Evolutionary conservation across 176 grass and related monocot species (phyloP), one percentile per base, ranked within the genome.

Genomic region (Carex cristatella): DNA sequence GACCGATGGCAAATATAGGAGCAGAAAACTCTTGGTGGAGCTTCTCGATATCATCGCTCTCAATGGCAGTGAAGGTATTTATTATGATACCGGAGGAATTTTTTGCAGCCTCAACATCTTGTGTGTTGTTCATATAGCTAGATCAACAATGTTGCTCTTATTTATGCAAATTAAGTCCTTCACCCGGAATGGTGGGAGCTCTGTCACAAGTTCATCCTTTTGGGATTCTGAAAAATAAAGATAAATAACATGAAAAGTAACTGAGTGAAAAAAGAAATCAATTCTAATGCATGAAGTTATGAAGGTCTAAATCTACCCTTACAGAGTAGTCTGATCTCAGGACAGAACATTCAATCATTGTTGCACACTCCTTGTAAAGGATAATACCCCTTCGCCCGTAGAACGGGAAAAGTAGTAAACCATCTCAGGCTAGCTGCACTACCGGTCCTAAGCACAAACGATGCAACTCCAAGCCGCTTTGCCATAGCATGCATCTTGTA

Each of bases 41-140:
- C 40, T 74, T 74, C 13, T 76, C 37, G 2, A 83, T 49, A 10
- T 78, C 80, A 32, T 51, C 49, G 28, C 35, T 73, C 18, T 88
- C 86, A 32, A 83, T 65, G 69, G 86, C 80, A 14, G 70, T 44
- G 19, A 88, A 77, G 37, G 80, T 82, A 61, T 82, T 82, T 19
- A 82, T 82, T 82, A 88, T 88, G 23, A 88, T 30, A 31, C 87
- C 87, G 1, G 82, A 84, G 0, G 87, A 88, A 51, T 74, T 88
- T 64, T 57, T 31, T 51, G 40, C 69, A 7, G 31, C 70, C 18
- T 48, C 82, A 1, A 79, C 31, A 10, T 69, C 80, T 51, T 28
- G 80, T 48, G 38, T 38, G 1, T 3, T 5, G 13, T 28, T 18
- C 80, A 7, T 16, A 14, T 16, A 14, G 80, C n/a, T 10, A 82